Evolutionary conservation across 805 yeast genomes (phyloP).

Genomic region (Saccharomycopsis sp.): DNA sequence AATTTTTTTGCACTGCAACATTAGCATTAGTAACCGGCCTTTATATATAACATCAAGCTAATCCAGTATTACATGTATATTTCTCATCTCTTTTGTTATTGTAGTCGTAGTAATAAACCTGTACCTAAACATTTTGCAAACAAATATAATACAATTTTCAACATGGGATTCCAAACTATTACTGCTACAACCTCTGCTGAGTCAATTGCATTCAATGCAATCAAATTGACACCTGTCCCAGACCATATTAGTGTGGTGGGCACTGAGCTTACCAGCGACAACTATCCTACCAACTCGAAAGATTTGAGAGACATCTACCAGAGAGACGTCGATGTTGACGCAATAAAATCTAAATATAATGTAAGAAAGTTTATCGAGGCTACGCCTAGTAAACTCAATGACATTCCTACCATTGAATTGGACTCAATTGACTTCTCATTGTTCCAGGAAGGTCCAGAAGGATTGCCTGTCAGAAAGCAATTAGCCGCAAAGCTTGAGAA

Average conservation of each 20-base stretch:
- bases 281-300: slow-evolving; percentile 5
- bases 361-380: slow-evolving; percentile 6
- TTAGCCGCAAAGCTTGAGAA: slow-evolving; percentile 35
- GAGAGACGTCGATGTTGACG: neutral
- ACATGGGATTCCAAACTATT: neutral
- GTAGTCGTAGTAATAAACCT: no score
- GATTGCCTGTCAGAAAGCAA: slow-evolving; percentile 25
- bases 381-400: slow-evolving; percentile 4
- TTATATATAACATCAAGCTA: no score
- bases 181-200: slow-evolving; percentile 1
- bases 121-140: no score
- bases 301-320: slow-evolving; percentile 7
- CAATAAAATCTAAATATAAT: neutral
- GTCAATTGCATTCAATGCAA: slow-evolving; percentile 8
- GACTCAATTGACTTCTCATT: slow-evolving; percentile 31
- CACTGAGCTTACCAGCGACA: slow-evolving; percentile 4
- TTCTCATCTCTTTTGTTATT: no score
- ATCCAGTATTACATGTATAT: no score
- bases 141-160: no score
- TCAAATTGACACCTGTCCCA: slow-evolving; percentile 16
- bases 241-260: slow-evolving; percentile 3
- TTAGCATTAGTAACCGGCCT: no score
- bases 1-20: no score
- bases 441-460: slow-evolving; percentile 34
- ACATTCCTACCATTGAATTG: slow-evolving; percentile 8